A percentile compares a stretch with the other conserved stretches of the same genome.
phyloP scores from a whole-genome alignment of 345 rosid species.

The Schrenkiella parvula region DNA sequence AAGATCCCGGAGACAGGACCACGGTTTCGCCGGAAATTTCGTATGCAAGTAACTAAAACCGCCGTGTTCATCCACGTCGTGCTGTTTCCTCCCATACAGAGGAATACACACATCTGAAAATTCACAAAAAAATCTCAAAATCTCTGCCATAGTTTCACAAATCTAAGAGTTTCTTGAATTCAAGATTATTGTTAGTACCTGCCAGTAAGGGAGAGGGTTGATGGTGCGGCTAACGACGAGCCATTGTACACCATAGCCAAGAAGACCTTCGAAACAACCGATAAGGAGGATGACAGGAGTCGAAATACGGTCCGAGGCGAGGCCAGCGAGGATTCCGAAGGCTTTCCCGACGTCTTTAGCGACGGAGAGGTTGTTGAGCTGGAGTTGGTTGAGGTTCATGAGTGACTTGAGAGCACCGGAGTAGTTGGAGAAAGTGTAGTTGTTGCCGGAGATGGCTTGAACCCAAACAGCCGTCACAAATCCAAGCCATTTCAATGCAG shows the following conservation, averaged over 20 bases:
- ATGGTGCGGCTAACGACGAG: slow-evolving; percentile 72
- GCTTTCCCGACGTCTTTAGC: slow-evolving; percentile 96
- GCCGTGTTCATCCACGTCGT: slow-evolving; percentile 99
- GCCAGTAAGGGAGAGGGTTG: slow-evolving; percentile 79
- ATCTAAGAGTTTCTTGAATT: not conserved
- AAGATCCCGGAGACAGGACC: slow-evolving; percentile 92
- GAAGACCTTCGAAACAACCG: slow-evolving; percentile 79
- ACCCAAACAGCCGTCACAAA: slow-evolving; percentile 97
- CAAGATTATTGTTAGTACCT: slow-evolving; percentile 37
- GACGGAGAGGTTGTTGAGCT: slow-evolving; percentile 78
- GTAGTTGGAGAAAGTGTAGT: slow-evolving; percentile 89
- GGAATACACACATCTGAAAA: slow-evolving; percentile 56
- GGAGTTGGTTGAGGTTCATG: slow-evolving; percentile 76
- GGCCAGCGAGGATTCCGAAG: slow-evolving; percentile 86
- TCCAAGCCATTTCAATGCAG: slow-evolving; percentile 82
- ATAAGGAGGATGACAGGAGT: slow-evolving; percentile 67
- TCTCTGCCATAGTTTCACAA: not conserved
- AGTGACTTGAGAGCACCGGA: slow-evolving; percentile 79
- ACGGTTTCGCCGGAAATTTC: slow-evolving; percentile 80
- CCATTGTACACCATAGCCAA: slow-evolving; percentile 95
- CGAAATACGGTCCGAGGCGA: slow-evolving; percentile 76
- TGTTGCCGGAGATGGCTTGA: slow-evolving; percentile 87
- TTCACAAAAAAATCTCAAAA: not conserved
- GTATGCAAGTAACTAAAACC: slow-evolving; percentile 78
- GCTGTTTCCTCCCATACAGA: slow-evolving; percentile 95